Conservation (phyloP, 2,329 filamentous ascomycete species). For the Atkinsonella hypoxylon region DNA sequence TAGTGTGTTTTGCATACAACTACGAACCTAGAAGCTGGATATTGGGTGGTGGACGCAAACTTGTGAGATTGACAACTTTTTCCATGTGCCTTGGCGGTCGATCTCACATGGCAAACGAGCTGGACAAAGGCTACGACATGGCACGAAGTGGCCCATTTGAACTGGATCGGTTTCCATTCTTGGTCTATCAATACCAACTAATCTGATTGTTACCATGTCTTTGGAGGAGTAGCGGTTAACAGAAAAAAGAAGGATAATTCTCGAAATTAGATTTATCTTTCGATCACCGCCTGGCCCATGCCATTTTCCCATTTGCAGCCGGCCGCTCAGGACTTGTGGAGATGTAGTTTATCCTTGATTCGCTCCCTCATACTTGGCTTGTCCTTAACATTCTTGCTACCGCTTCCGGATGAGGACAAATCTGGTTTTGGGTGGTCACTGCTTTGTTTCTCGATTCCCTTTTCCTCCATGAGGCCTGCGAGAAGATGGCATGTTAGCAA, state of each 20-base stretch:
- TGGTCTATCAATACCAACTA: too few species aligned
- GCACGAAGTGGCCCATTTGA: too few species aligned
- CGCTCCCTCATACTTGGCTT: slow-evolving; percentile 48
- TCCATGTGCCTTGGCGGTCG: too few species aligned
- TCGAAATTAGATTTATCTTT: not conserved
- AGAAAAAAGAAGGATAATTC: too few species aligned
- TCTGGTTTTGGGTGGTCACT: slow-evolving; percentile 8
- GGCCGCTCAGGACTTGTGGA: slow-evolving; percentile 15
- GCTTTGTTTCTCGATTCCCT: slow-evolving; percentile 16
- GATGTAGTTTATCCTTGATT: slow-evolving; percentile 59
- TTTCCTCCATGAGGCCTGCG: slow-evolving; percentile 23
- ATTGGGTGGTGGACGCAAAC: too few species aligned
- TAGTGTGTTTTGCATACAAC: not conserved
- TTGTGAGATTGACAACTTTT: too few species aligned
- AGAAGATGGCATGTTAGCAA: not conserved
- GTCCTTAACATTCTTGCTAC: slow-evolving; percentile 18
- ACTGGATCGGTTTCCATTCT: too few species aligned
- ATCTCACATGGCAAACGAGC: too few species aligned
- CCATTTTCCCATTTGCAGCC: not conserved
- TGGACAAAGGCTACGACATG: too few species aligned
- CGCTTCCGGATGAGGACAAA: not conserved
- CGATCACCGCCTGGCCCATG: not conserved
- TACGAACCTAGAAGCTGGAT: not conserved
- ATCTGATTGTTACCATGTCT: too few species aligned
- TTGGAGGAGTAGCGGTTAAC: too few species aligned